Conservation (phyloP, 1,284 basidiomycete genomes). For the Chalciporus piperatoides region DNA sequence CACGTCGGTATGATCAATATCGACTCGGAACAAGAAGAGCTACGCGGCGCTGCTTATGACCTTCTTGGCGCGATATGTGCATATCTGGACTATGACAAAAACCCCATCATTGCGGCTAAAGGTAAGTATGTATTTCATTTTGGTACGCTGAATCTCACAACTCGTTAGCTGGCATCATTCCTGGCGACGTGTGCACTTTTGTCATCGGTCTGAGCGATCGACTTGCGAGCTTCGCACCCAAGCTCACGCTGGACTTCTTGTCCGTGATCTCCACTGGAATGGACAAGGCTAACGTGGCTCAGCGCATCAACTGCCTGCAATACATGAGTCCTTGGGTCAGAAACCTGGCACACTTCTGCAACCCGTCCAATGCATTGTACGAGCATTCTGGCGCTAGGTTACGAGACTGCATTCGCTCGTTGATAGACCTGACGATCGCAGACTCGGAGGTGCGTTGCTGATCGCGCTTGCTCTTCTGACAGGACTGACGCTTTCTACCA, state of each 20-base stretch:
- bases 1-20: constrained; percentile 81
- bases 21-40: constrained; percentile 65
- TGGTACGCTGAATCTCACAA: constrained; percentile 9
- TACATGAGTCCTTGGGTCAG: constrained; percentile 86
- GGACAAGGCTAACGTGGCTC: constrained; percentile 48
- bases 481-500: constrained; percentile 31
- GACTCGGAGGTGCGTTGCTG: constrained; percentile 57
- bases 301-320: constrained; percentile 69
- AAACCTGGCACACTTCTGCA: constrained; percentile 71
- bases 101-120: constrained; percentile 61
- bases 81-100: constrained; percentile 75
- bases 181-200: constrained; percentile 67
- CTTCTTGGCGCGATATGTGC: constrained; percentile 74
- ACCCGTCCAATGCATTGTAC: constrained; percentile 60
- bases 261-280: constrained; percentile 73
- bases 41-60: constrained; percentile 76
- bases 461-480: neutral
- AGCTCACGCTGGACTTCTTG: constrained; percentile 83
- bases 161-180: constrained; percentile 62
- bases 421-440: constrained; percentile 71
- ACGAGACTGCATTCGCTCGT: constrained; percentile 71
- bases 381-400: constrained; percentile 70
- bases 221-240: constrained; percentile 69
- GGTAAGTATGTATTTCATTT: constrained; percentile 41
- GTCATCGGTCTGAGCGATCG: constrained; percentile 66